A percentile compares a stretch with the other conserved stretches of the same genome.
phyloP scores from a whole-genome alignment of 305 asterid genomes.

The Salvia sclarea region DNA sequence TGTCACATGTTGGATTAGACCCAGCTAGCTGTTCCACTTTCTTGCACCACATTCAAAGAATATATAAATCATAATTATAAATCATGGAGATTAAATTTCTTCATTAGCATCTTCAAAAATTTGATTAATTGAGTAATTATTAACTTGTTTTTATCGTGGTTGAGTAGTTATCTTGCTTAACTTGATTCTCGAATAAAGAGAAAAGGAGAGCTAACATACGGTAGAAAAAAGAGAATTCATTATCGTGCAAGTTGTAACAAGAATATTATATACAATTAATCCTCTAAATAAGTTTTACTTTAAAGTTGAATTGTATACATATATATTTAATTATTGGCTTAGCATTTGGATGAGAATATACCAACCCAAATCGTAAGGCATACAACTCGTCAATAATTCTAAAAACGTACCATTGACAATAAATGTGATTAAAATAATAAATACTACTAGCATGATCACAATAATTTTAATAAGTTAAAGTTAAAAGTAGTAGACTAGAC shows the following conservation, averaged over 20 bases:
- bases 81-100: too few species aligned
- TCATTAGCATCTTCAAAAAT: too few species aligned
- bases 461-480: too few species aligned
- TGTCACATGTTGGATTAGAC: constrained; percentile 26
- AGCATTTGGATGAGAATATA: not conserved
- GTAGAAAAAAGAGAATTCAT: not conserved
- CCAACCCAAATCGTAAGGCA: constrained; percentile 11
- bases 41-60: not conserved
- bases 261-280: not conserved
- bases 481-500: too few species aligned
- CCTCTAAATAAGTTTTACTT: not conserved
- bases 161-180: not conserved
- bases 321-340: not conserved
- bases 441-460: too few species aligned
- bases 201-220: constrained; percentile 2
- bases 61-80: not conserved
- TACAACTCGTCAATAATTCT: not conserved
- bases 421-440: too few species aligned
- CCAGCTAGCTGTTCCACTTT: not conserved
- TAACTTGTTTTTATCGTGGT: too few species aligned
- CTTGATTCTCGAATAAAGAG: not conserved
- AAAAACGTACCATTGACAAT: too few species aligned
- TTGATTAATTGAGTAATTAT: too few species aligned
- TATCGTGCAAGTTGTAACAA: not conserved
- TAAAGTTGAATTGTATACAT: too few species aligned